phyloP scores from a whole-genome alignment of 352 stramenopile genomes.

The Phytopythium boreale region DNA sequence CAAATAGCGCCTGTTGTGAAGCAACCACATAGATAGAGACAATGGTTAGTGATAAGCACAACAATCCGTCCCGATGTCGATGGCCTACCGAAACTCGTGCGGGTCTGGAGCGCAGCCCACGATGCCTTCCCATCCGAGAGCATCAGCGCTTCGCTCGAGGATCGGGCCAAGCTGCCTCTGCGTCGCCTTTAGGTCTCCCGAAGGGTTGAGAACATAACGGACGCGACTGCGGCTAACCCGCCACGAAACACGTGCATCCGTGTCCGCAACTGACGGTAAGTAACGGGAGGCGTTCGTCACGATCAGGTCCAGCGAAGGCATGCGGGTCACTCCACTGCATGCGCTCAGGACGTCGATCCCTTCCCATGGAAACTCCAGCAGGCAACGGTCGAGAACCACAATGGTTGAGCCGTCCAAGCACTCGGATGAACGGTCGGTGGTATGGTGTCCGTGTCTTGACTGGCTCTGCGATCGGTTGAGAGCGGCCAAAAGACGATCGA shows the following conservation, averaged over 20 bases:
- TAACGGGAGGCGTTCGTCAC: conserved; percentile 26
- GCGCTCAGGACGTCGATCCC: conserved; percentile 49
- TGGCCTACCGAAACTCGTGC: conserved; percentile 44
- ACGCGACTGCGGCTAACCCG: conserved; percentile 30
- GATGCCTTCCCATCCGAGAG: conserved; percentile 52
- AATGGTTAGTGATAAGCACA: conserved; percentile 7
- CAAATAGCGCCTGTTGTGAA: conserved; percentile 36
- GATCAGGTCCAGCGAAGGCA: conserved; percentile 70
- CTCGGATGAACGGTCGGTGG: not conserved
- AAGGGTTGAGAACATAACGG: conserved; percentile 72
- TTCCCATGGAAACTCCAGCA: conserved; percentile 85
- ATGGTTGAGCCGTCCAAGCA: conserved; percentile 32
- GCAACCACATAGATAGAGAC: conserved; percentile 3
- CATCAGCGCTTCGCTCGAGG: conserved; percentile 24
- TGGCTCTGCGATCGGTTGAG: conserved; percentile 11
- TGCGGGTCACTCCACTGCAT: conserved; percentile 50
- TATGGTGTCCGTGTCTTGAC: not conserved
- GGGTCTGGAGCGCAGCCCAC: conserved; percentile 45
- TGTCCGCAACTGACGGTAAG: not conserved
- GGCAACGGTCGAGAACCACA: conserved; percentile 54
- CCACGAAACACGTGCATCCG: not conserved
- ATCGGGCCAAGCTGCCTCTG: conserved; percentile 56
- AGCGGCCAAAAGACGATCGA: conserved; percentile 33
- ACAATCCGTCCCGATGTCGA: not conserved
- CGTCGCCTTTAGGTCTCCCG: conserved; percentile 64